Conservation (phyloP, 169 alveolate genomes). For the Eimeria falciformis region DNA sequence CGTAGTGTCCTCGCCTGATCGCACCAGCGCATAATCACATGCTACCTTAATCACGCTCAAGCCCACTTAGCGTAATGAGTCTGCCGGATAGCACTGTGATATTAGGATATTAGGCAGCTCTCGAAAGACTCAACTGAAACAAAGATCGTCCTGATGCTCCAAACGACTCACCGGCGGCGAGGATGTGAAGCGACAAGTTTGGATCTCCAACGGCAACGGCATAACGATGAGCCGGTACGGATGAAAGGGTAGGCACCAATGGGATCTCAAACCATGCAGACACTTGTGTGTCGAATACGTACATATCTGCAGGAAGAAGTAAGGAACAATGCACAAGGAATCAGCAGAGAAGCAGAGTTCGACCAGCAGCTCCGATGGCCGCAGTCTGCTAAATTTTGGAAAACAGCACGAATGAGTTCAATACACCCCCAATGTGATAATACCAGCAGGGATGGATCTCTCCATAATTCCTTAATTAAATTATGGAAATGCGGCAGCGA, state of each 20-base stretch:
- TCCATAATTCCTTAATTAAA: no score
- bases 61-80: no score
- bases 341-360: background rate
- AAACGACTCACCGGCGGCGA: slow-evolving; percentile 30
- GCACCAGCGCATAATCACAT: no score
- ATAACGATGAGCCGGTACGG: slow-evolving; percentile 2
- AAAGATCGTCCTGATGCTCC: background rate
- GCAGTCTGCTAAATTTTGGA: background rate
- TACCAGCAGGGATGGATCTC: no score
- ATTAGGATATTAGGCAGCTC: no score
- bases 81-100: no score
- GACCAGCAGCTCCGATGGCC: background rate
- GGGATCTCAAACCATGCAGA: slow-evolving; percentile 23
- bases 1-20: slow-evolving; percentile 15
- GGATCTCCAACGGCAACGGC: slow-evolving; percentile 60
- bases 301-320: background rate
- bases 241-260: background rate
- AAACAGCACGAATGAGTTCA: no score
- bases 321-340: background rate
- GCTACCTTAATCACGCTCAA: no score
- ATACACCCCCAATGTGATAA: no score
- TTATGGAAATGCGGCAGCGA: background rate
- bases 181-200: slow-evolving; percentile 3
- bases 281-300: slow-evolving; percentile 23
- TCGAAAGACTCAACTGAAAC: no score